phyloP scores from a whole-genome alignment of 2,329 filamentous ascomycete species.

The Cadophora sp. region DNA sequence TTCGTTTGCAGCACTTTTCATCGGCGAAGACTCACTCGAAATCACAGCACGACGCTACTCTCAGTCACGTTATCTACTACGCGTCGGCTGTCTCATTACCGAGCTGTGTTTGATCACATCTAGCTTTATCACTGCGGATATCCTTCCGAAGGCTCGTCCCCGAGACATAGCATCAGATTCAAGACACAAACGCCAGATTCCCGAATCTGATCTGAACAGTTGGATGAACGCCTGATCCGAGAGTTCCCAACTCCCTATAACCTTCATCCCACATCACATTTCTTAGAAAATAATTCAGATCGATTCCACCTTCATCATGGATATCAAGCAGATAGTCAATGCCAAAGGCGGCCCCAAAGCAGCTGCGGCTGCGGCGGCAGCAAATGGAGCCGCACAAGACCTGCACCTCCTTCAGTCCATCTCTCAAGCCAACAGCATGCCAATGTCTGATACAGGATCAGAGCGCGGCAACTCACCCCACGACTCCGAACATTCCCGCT shows the following conservation, averaged over 20 bases:
- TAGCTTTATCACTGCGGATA: conserved; percentile 23
- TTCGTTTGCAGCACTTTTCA: background rate
- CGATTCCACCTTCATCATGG: conserved; percentile 38
- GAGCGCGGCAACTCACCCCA: conserved; percentile 45
- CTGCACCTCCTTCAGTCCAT: conserved; percentile 45
- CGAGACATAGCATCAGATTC: conserved; percentile 40
- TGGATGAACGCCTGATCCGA: conserved; percentile 44
- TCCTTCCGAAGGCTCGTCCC: conserved; percentile 34
- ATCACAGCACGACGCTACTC: background rate
- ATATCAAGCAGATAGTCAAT: conserved; percentile 47
- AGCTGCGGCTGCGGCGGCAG: conserved; percentile 38
- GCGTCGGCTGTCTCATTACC: background rate
- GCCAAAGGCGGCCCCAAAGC: conserved; percentile 41
- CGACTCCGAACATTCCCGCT: conserved; percentile 45
- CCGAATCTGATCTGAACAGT: conserved; percentile 35
- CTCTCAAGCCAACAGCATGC: conserved; percentile 42
- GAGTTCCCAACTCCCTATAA: conserved; percentile 39
- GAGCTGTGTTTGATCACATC: conserved; percentile 24
- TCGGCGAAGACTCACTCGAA: background rate
- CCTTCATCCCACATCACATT: conserved; percentile 22
- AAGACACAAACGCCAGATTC: conserved; percentile 34
- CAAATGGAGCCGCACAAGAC: conserved; percentile 40
- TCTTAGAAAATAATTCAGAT: conserved; percentile 11
- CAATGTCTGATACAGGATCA: conserved; percentile 44
- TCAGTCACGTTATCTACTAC: conserved; percentile 23